A percentile compares a stretch with the other conserved stretches of the same genome.
Conservation (phyloP, 495 filamentous ascomycete species). For the Penicillium daleae region DNA sequence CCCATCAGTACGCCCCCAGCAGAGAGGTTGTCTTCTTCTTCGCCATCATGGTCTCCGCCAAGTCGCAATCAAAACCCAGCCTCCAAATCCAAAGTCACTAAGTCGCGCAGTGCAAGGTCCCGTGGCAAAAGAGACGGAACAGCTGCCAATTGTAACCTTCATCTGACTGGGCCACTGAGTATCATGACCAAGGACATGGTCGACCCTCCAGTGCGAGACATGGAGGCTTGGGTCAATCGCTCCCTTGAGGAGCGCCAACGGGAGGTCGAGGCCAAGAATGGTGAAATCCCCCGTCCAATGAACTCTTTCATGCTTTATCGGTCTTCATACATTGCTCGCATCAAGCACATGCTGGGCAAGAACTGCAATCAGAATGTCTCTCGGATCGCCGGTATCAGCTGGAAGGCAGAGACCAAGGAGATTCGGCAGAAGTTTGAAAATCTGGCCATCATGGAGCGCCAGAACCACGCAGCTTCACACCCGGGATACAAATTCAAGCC, state of each 20-base stretch:
- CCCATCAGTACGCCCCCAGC: conserved; percentile 4
- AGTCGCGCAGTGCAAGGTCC: background rate
- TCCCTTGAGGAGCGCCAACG: conserved; percentile 68
- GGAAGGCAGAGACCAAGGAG: conserved; percentile 75
- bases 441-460: conserved; percentile 78
- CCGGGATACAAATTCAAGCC: conserved; percentile 97
- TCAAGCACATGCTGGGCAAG: conserved; percentile 79
- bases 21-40: background rate
- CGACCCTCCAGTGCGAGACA: conserved; percentile 71
- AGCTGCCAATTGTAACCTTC: background rate
- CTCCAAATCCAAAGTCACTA: conserved; percentile 13
- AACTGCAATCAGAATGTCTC: conserved; percentile 97
- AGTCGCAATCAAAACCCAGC: conserved; percentile 1
- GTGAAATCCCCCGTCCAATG: conserved; percentile 87
- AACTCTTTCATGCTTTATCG: conserved; percentile 99
- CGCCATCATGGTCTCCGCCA: conserved; percentile 9
- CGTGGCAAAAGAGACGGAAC: conserved; percentile 6
- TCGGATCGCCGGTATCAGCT: conserved; percentile 78
- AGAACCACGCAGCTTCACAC: conserved; percentile 83
- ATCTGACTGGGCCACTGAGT: conserved; percentile 65
- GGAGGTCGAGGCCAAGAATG: conserved; percentile 69
- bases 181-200: conserved; percentile 70
- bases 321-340: conserved; percentile 85
- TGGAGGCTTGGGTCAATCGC: conserved; percentile 80
- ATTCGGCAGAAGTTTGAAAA: conserved; percentile 80